Evolutionary conservation across 164 flowering plant genomes (phyloP).

Genomic region (Nelumbo lutea): DNA sequence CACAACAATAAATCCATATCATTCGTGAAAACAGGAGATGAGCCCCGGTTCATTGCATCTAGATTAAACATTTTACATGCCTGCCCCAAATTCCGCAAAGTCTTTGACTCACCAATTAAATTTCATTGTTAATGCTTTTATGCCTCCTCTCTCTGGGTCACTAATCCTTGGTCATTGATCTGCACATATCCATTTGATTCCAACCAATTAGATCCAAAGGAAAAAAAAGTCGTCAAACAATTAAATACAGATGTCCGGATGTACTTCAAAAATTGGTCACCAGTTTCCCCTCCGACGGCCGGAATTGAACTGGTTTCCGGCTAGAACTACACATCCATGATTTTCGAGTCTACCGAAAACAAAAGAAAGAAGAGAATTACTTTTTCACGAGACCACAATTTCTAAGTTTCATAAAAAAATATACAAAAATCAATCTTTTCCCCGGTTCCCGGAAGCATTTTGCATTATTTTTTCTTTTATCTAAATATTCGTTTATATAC

Average conservation of each 20-base stretch:
- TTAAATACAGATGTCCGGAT: too few relatives aligned
- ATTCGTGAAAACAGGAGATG: too few relatives aligned
- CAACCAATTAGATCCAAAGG: not conserved
- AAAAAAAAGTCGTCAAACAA: too few relatives aligned
- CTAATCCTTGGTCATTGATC: not conserved
- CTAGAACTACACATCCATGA: not conserved
- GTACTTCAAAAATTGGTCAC: too few relatives aligned
- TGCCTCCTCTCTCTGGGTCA: not conserved
- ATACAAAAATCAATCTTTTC: constrained; percentile 14
- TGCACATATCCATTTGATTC: not conserved
- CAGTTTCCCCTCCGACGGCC: not conserved
- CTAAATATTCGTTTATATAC: not conserved
- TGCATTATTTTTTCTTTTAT: not conserved
- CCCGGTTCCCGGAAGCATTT: constrained; percentile 11
- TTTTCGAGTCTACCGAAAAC: not conserved
- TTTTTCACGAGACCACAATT: not conserved
- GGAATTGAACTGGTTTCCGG: not conserved
- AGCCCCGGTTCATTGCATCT: too few relatives aligned
- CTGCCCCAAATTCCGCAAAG: not conserved
- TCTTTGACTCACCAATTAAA: not conserved
- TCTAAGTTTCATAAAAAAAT: constrained; percentile 15
- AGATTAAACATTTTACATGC: not conserved
- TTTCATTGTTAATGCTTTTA: not conserved
- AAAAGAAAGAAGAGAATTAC: not conserved
- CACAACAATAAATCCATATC: not conserved